These are phyloP conservation scores for Talaromyces sp. DNA, from an alignment of 2,329 filamentous ascomycete species.

Conservation along the genomic window DNA sequence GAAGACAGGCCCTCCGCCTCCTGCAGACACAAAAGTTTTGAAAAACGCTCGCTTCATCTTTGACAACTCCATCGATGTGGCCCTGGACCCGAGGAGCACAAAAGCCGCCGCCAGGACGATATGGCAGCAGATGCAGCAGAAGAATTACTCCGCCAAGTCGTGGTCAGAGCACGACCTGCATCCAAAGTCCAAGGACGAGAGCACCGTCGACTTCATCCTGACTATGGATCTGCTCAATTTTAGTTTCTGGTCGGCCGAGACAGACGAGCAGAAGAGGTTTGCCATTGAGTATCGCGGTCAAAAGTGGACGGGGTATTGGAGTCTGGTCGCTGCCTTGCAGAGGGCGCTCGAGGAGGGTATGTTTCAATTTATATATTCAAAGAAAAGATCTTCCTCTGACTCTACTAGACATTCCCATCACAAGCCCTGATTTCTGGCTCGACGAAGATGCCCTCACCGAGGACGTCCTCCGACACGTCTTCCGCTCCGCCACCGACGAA, in stretches of 20 bases:
- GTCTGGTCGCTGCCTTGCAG: constrained; percentile 79
- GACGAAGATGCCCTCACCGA: constrained; percentile 71
- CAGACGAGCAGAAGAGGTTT: constrained; percentile 65
- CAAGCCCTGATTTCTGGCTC: constrained; percentile 80
- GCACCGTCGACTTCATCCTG: constrained; percentile 86
- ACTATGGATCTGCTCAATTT: constrained; percentile 97
- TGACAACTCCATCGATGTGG: constrained; percentile 89
- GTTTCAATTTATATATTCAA: constrained; percentile 10
- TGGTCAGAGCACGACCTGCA: constrained; percentile 91
- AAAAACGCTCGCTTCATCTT: constrained; percentile 79
- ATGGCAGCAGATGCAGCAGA: constrained; percentile 74
- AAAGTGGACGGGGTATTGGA: constrained; percentile 93
- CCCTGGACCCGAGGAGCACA: constrained; percentile 74
- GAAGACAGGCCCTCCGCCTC: constrained; percentile 48
- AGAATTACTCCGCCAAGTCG: constrained; percentile 73
- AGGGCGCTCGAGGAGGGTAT: constrained; percentile 81
- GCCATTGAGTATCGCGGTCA: constrained; percentile 74
- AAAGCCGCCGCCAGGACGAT: constrained; percentile 78
- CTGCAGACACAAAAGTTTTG: constrained; percentile 76
- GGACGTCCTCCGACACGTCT: constrained; percentile 68
- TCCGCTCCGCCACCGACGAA: constrained; percentile 80
- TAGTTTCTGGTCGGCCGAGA: constrained; percentile 82
- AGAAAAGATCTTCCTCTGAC: no score
- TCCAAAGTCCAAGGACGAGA: constrained; percentile 73
- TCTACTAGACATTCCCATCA: constrained; percentile 71